phyloP scores from a whole-genome alignment of 148 eudicot species.

The Amaranthus hypochondriacus region DNA sequence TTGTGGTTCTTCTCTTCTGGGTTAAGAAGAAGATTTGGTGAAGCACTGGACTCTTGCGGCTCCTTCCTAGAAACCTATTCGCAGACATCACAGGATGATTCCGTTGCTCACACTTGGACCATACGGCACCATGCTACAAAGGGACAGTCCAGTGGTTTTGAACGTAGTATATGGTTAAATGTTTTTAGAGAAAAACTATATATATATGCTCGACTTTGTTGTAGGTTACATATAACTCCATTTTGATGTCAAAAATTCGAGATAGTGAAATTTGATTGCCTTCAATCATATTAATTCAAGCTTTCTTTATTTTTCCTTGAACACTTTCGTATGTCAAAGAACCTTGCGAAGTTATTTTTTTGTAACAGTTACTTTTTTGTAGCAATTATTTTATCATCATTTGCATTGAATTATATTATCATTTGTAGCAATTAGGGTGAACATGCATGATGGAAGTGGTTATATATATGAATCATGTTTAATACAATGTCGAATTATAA shows the following conservation, averaged over 20 bases:
- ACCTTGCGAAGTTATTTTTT: background rate
- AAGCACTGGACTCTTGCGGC: conserved; percentile 13
- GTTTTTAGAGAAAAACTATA: background rate
- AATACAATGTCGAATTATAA: too few species aligned
- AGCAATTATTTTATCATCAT: background rate
- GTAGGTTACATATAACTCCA: conserved; percentile 12
- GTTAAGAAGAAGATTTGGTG: conserved; percentile 72
- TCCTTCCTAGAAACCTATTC: background rate
- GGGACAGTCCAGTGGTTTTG: background rate
- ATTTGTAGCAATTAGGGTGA: too few species aligned
- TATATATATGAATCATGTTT: too few species aligned
- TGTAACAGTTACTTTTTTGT: background rate
- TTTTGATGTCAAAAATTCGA: conserved; percentile 20
- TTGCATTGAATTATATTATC: too few species aligned
- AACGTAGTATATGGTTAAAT: background rate
- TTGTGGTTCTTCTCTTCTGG: conserved; percentile 80
- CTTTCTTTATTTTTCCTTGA: background rate
- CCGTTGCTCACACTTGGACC: background rate
- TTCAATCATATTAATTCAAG: background rate
- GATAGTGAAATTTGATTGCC: conserved; percentile 1
- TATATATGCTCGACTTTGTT: conserved; percentile 5
- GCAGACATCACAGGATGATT: conserved; percentile 3
- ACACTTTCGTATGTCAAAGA: background rate
- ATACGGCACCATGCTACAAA: background rate
- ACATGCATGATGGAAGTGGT: too few species aligned